Evolutionary conservation across 2,329 filamentous ascomycete species (phyloP).

Genomic region (Karstenula rhodostoma): DNA sequence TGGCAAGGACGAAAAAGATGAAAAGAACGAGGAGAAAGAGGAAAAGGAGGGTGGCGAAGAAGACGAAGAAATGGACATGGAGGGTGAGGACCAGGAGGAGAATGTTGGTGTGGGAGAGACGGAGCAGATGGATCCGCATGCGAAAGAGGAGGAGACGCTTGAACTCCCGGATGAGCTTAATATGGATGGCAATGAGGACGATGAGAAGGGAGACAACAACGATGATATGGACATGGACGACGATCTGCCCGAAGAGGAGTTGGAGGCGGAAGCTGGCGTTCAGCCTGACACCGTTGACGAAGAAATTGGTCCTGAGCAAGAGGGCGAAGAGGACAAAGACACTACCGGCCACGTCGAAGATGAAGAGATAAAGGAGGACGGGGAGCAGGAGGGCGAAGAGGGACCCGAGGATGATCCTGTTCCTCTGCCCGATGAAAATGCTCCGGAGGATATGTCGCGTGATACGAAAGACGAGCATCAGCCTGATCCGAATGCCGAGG

Average conservation of each 20-base stretch:
- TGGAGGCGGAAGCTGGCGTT: conserved; percentile 37
- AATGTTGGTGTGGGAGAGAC: conserved; percentile 71
- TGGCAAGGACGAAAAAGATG: conserved; percentile 67
- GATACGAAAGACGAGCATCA: conserved; percentile 59
- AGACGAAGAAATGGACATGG: conserved; percentile 60
- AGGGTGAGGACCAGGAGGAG: conserved; percentile 68
- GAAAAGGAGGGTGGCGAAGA: conserved; percentile 68
- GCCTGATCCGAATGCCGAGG: conserved; percentile 64
- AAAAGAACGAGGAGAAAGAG: conserved; percentile 59
- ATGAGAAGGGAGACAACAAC: conserved; percentile 61
- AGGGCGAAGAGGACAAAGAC: conserved; percentile 44
- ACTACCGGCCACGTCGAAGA: conserved; percentile 44
- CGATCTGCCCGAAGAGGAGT: conserved; percentile 43
- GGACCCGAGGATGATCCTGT: conserved; percentile 49
- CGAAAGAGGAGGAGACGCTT: conserved; percentile 81
- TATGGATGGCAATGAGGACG: conserved; percentile 71
- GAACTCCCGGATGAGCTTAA: conserved; percentile 90
- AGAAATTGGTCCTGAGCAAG: conserved; percentile 44
- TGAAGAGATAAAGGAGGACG: conserved; percentile 55
- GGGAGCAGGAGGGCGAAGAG: conserved; percentile 57
- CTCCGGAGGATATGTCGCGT: conserved; percentile 58
- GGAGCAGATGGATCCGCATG: conserved; percentile 75
- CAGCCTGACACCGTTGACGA: conserved; percentile 44
- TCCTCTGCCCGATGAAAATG: conserved; percentile 58
- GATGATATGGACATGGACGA: conserved; percentile 49